Conservation (phyloP, 768 basidiomycete genomes). For the Amylocystis lapponica region DNA sequence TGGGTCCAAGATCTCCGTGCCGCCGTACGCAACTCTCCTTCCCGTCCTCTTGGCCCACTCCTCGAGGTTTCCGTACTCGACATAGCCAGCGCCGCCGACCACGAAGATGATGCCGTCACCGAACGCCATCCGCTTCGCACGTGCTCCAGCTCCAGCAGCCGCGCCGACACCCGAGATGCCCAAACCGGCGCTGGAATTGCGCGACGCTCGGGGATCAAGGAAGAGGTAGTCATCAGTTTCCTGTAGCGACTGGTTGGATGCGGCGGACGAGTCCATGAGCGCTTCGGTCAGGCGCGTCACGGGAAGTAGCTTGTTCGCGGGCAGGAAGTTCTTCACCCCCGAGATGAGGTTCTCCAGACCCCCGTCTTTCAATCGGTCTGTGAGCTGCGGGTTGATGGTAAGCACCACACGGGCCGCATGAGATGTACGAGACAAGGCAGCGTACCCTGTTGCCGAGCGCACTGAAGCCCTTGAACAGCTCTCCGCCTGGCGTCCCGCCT, state of each 20-base stretch:
- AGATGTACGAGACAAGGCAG: not conserved
- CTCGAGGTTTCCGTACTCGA: slow-evolving; percentile 94
- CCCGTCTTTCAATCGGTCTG: slow-evolving; percentile 88
- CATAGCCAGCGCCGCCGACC: slow-evolving; percentile 95
- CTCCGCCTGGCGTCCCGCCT: slow-evolving; percentile 69
- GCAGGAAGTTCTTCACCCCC: slow-evolving; percentile 96
- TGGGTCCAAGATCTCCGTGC: slow-evolving; percentile 92
- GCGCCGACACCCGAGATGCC: slow-evolving; percentile 39
- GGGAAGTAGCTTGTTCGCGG: slow-evolving; percentile 88
- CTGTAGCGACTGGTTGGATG: slow-evolving; percentile 89
- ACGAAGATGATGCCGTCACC: slow-evolving; percentile 87
- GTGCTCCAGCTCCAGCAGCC: slow-evolving; percentile 24
- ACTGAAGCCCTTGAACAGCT: slow-evolving; percentile 92
- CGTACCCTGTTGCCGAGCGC: slow-evolving; percentile 83
- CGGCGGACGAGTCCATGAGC: slow-evolving; percentile 93
- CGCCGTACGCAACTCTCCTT: slow-evolving; percentile 88
- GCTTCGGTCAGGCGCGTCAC: slow-evolving; percentile 93
- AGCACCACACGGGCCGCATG: not conserved
- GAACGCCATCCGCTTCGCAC: slow-evolving; percentile 66
- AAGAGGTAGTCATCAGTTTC: slow-evolving; percentile 96
- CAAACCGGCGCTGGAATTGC: slow-evolving; percentile 40
- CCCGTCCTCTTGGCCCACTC: slow-evolving; percentile 87
- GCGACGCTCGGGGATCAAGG: slow-evolving; percentile 85
- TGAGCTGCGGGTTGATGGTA: slow-evolving; percentile 50
- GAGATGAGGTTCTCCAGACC: slow-evolving; percentile 96